These are phyloP conservation scores for Magnaporthales sp. DNA, from an alignment of 2,329 filamentous ascomycete species.

Conservation along the genomic window DNA sequence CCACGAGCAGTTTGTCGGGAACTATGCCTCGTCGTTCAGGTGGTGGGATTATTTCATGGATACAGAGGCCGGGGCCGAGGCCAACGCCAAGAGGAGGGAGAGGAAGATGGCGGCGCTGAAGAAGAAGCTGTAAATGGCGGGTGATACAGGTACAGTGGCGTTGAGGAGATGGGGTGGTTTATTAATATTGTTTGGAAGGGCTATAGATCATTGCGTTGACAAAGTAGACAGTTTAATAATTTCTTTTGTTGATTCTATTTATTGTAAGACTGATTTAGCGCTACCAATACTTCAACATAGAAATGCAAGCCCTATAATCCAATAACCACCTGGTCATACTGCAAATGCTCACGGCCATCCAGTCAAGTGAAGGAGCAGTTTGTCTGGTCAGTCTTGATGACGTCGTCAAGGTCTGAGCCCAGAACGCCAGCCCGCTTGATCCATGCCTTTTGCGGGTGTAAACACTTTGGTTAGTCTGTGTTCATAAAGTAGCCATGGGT, in stretches of 20 bases:
- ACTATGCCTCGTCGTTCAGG: conserved; percentile 95
- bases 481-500: no score
- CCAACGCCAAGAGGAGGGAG: conserved; percentile 74
- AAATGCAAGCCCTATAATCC: background rate
- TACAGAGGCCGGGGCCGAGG: conserved; percentile 86
- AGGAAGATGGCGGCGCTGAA: conserved; percentile 56
- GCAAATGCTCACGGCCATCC: background rate
- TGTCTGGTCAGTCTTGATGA: conserved; percentile 1
- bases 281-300: background rate
- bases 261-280: background rate
- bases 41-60: conserved; percentile 97
- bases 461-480: background rate
- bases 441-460: background rate
- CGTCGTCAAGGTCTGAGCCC: background rate
- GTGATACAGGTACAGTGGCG: no score
- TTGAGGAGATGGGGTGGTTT: background rate
- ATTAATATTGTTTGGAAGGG: background rate
- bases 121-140: conserved; percentile 19
- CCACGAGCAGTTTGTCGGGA: conserved; percentile 97
- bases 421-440: conserved; percentile 1
- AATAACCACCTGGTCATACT: background rate
- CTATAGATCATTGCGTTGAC: background rate
- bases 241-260: background rate
- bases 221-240: background rate
- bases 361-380: conserved; percentile 1